Evolutionary conservation across 2,329 filamentous ascomycete species (phyloP), one percentile per base, ranked within the genome.

Genomic region (Apiospora pterosperma): DNA sequence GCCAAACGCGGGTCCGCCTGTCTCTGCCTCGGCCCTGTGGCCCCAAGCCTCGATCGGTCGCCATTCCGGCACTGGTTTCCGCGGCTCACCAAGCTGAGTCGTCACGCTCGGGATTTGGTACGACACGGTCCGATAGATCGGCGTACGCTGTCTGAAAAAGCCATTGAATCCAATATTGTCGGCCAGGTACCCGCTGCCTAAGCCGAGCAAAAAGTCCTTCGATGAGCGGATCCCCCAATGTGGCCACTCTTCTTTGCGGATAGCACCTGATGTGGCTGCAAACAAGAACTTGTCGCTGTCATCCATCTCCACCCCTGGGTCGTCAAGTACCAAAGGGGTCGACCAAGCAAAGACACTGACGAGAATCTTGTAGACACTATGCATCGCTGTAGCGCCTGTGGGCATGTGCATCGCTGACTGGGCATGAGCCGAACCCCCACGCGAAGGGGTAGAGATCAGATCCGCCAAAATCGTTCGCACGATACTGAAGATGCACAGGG

Each of bases 401-500:
- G 71, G 67, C 63, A 72, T 71, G 19, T 71, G 68, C 55, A 70
- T 65, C 14, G 67, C 69, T 11, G 68, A 67, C 64, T 71, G 72
- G 21, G 71, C 59, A 44, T 74, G 73, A 5, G 65, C 58, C 19
- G 71, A 62, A 41, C 72, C 66, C 4, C 67, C 66, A 61, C 74
- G 70, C 28, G 74, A 67, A n/a, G 70, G 71, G 23, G 74, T 74
- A 28, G 77, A 75, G 25, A 77, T 75, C 38, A 84, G 75, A 63
- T 86, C 83, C 19, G 82, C 76, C 5, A 87, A 74, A 1, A 88
- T 78, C 1, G 84, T 84, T 60, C 82, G 81, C 23, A 83, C 79
- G 34, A 85, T 77, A 70, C 84, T 87, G 69, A 88, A 86, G n/a
- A 88, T 82, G 71, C 85, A 87, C 21, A 88, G 73, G 14, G 85